A percentile compares a stretch with the other conserved stretches of the same genome.
phyloP scores from a whole-genome alignment of 2,329 filamentous ascomycete species.

The Colletotrichum musae region DNA sequence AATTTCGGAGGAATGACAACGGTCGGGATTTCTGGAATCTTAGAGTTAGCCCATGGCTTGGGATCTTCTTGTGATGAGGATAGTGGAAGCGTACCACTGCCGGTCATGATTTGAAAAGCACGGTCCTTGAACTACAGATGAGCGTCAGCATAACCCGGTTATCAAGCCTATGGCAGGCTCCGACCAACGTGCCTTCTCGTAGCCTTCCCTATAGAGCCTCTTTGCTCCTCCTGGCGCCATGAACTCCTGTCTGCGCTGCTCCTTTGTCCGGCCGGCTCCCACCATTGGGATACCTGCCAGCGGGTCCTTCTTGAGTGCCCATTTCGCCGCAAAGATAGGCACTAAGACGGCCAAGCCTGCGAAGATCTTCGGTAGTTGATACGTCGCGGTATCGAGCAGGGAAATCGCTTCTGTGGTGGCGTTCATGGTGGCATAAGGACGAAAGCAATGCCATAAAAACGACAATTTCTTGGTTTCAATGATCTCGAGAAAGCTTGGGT shows the following conservation, averaged over 20 bases:
- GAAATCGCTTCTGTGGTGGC: neutral
- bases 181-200: neutral
- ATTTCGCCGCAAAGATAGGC: slow-evolving; percentile 9
- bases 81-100: neutral
- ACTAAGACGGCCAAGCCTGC: neutral
- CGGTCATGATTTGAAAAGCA: neutral
- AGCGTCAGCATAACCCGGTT: neutral
- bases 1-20: slow-evolving; percentile 6
- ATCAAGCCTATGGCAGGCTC: neutral
- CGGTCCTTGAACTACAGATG: neutral
- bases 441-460: neutral
- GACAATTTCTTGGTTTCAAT: neutral
- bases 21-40: neutral
- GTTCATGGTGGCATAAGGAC: neutral
- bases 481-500: neutral
- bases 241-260: slow-evolving; percentile 8
- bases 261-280: slow-evolving; percentile 6
- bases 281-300: neutral
- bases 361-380: neutral
- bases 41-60: neutral
- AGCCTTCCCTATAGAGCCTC: slow-evolving; percentile 4
- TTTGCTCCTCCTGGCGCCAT: slow-evolving; percentile 10
- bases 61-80: neutral
- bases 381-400: neutral
- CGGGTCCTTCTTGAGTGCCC: neutral